Evolutionary conservation across 139 green algal species (phyloP).

Genomic region (Zygnema circumcarinatum): DNA sequence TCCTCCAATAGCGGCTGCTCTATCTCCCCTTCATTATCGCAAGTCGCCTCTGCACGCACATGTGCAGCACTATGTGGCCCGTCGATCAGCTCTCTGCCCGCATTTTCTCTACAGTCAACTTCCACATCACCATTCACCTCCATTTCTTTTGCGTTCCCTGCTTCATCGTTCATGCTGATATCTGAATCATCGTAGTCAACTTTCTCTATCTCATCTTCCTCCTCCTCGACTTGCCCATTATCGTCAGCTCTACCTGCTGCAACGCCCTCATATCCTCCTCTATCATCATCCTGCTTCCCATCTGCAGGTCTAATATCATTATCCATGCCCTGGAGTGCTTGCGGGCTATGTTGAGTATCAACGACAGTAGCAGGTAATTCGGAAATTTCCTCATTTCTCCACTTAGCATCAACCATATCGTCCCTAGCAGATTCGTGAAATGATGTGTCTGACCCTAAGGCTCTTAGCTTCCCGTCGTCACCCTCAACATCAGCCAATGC

Average conservation of each 20-base stretch:
- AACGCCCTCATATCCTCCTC: background rate
- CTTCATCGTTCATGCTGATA: background rate
- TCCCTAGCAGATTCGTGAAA: background rate
- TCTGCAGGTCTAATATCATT: background rate
- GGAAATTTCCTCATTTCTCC: background rate
- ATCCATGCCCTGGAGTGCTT: background rate
- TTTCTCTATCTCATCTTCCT: conserved; percentile 9
- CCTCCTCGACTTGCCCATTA: background rate
- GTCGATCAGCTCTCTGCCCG: no score
- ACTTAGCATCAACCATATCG: background rate
- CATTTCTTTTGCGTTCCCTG: background rate
- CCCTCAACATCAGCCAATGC: no score
- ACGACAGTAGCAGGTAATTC: background rate
- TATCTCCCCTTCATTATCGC: no score
- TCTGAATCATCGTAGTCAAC: conserved; percentile 17
- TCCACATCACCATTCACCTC: background rate
- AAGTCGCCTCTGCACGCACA: no score
- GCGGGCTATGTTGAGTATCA: background rate
- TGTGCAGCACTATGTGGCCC: no score
- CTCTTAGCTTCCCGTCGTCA: no score
- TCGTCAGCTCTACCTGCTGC: background rate
- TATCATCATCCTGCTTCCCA: background rate
- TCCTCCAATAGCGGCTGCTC: background rate
- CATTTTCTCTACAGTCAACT: background rate
- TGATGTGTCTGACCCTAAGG: no score